phyloP scores from a whole-genome alignment of 2,329 filamentous ascomycete genomes.

The Talaromyces albobiverticillius region DNA sequence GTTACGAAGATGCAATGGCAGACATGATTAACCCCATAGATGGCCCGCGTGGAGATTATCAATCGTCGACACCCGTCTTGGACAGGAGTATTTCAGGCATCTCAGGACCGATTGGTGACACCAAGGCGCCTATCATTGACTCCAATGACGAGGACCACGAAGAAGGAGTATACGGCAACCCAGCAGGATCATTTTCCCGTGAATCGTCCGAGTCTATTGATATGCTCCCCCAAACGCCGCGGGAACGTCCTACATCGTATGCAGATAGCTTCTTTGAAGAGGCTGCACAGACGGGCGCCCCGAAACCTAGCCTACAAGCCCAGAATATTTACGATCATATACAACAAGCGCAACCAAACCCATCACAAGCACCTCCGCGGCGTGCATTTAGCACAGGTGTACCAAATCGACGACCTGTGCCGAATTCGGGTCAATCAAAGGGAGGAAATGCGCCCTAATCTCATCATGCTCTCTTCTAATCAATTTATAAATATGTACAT shows the following conservation, averaged over 20 bases:
- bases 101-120: constrained; percentile 37
- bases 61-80: constrained; percentile 39
- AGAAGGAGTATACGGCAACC: constrained; percentile 23
- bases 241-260: constrained; percentile 33
- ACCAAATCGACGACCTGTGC: constrained; percentile 37
- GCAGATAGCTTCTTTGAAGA: constrained; percentile 30
- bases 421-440: constrained; percentile 16
- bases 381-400: constrained; percentile 37
- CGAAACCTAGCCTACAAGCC: not conserved
- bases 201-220: constrained; percentile 36
- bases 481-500: not conserved
- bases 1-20: constrained; percentile 90
- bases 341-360: not conserved
- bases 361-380: constrained; percentile 22
- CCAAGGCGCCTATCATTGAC: constrained; percentile 31
- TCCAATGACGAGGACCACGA: constrained; percentile 16
- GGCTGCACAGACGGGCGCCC: not conserved
- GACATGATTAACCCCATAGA: constrained; percentile 72
- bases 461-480: not conserved
- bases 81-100: constrained; percentile 18
- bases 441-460: not conserved
- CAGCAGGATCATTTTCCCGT: constrained; percentile 19
- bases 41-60: constrained; percentile 58
- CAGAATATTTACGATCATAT: not conserved
- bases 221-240: constrained; percentile 37